Evolutionary conservation across 306 rosid species (phyloP).

Genomic region (Cicer bijugum): DNA sequence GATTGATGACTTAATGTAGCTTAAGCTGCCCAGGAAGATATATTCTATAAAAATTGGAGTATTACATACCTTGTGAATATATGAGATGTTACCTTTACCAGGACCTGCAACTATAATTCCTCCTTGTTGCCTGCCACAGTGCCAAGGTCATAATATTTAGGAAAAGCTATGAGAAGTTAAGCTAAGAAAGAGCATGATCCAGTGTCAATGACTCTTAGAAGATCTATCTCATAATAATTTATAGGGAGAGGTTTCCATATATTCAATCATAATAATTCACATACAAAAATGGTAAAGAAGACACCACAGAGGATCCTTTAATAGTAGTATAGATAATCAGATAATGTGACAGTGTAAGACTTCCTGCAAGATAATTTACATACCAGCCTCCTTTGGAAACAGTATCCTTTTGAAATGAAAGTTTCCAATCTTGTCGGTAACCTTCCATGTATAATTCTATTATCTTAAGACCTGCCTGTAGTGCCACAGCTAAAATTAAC

Average conservation of each 20-base stretch:
- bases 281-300: slow-evolving; percentile 16
- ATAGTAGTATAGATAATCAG: neutral
- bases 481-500: slow-evolving; percentile 44
- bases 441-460: slow-evolving; percentile 85
- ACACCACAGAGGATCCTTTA: slow-evolving; percentile 23
- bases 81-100: slow-evolving; percentile 74
- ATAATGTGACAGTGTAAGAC: neutral
- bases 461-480: slow-evolving; percentile 86
- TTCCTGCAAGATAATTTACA: slow-evolving; percentile 35
- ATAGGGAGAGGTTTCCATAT: neutral
- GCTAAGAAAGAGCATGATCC: slow-evolving; percentile 13
- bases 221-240: neutral
- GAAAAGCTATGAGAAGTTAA: slow-evolving; percentile 5
- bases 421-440: slow-evolving; percentile 93
- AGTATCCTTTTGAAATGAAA: slow-evolving; percentile 82
- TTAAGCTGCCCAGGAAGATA: slow-evolving; percentile 14
- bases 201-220: neutral
- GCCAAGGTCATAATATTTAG: slow-evolving; percentile 18
- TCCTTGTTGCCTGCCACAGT: slow-evolving; percentile 82
- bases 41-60: slow-evolving; percentile 2
- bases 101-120: slow-evolving; percentile 96
- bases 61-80: slow-evolving; percentile 72
- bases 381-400: slow-evolving; percentile 87
- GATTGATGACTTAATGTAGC: neutral
- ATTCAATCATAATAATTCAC: slow-evolving; percentile 3